Base-by-base conservation (phyloP, 116 monocot species). In the Trichopus zeylanicus region DNA sequence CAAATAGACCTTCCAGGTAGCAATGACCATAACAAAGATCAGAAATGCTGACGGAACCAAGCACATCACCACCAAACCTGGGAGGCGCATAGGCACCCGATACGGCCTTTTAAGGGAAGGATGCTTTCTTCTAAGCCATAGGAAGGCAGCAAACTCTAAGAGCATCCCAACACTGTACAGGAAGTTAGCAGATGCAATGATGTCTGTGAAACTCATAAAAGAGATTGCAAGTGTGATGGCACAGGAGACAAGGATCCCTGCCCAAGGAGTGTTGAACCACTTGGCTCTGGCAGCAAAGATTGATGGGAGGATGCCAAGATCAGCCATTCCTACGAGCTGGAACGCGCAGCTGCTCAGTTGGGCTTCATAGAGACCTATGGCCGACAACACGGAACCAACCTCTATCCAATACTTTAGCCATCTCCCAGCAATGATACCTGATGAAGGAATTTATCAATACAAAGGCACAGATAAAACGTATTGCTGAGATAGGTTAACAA, bases 341-440 rank as follows among this genome's bases (percentile, higher is more conserved):
- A 82, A 93, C 26, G 85, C 61, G 18, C 73, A 42, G 55, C 77
- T 85, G 72, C 88, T 93, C 11, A 93, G 81, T 57, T 84, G 84
- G 24, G 88, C 88, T 46, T 88, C 88, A 51, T 85, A 93, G 35
- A 93, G 79, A 0, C 93, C 88, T 19, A 93, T 67, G 13, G 80
- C 20, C 80, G 80, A 2, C 76, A 67, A 82, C 70, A 4, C 85
- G 7, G 93, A 74, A 4, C 93, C 88, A 0, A 61, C 77, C 57
- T 82, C 75, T 26, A 88, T 70, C 88, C 93, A 93, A 59, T 73
- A 77, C 64, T 88, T 93, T 5, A 93, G 73, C 93, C 93, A 93
- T 15, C 53, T 70, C 8, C 93, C 93, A 1, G 63, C 74, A 22
- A 93, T 74, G 57, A 77, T 79, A 22, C 80, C 93, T 82, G 55